phyloP scores from a whole-genome alignment of 2,329 filamentous ascomycete genomes.

The Tolypocladium paradoxum region DNA sequence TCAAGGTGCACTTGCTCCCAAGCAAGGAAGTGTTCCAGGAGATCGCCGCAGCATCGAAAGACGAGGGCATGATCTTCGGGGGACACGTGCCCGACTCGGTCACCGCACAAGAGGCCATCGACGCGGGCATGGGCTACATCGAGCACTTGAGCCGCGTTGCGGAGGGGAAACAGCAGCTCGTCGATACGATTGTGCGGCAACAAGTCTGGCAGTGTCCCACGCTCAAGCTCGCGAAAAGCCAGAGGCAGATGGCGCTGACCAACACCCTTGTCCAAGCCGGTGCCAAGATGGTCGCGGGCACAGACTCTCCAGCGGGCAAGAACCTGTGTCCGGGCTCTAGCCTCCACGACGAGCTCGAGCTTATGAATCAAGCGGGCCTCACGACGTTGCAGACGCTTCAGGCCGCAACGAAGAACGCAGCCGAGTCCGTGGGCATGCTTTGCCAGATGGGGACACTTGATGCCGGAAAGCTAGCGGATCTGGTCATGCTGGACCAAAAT shows the following conservation, averaged over 20 bases:
- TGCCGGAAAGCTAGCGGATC: not conserved
- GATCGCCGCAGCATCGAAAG: not conserved
- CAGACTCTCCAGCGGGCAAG: not conserved
- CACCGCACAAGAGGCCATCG: not conserved
- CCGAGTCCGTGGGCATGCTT: not conserved
- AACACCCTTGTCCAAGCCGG: not conserved
- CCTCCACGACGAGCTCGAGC: not conserved
- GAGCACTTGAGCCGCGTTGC: not conserved
- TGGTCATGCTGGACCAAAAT: not conserved
- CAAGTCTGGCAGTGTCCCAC: not conserved
- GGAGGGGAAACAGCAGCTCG: not conserved
- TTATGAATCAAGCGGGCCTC: not conserved
- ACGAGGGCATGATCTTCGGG: not conserved
- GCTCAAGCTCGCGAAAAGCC: not conserved
- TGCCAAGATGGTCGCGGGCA: not conserved
- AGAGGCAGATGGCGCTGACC: not conserved
- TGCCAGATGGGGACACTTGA: not conserved
- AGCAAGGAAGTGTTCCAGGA: not conserved
- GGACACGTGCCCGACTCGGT: not conserved
- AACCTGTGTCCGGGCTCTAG: not conserved
- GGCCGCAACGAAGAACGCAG: not conserved
- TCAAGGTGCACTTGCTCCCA: not conserved
- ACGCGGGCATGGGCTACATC: not conserved
- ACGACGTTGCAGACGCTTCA: not conserved
- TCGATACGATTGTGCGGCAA: not conserved